These are phyloP conservation scores for Rhodotorula babjevae DNA, from an alignment of 768 basidiomycete genomes.

Conservation along the genomic window DNA sequence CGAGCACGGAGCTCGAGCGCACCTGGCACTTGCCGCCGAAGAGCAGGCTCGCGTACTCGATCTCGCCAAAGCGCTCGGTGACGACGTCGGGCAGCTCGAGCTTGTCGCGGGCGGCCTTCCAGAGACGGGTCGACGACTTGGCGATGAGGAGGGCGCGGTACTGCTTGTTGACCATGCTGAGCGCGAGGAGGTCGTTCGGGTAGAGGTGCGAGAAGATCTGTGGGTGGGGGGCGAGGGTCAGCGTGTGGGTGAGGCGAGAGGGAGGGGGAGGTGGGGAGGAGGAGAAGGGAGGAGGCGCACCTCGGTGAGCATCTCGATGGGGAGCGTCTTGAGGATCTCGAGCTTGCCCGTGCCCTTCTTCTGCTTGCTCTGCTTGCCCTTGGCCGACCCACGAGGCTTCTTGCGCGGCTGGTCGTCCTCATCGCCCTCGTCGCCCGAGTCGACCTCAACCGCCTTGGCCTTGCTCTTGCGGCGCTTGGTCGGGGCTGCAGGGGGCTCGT, in stretches of 20 bases:
- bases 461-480: neutral
- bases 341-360: neutral
- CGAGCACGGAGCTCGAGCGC: neutral
- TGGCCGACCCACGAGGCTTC: neutral
- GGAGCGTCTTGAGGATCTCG: neutral
- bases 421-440: neutral
- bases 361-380: neutral
- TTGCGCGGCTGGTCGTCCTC: neutral
- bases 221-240: neutral
- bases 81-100: neutral
- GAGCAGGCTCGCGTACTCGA: neutral
- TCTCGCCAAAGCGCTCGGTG: neutral
- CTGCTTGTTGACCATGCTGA: constrained; percentile 1
- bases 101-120: neutral
- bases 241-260: neutral
- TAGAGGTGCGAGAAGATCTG: constrained; percentile 37
- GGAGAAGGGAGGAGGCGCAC: neutral
- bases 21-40: neutral
- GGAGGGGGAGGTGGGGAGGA: neutral
- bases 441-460: neutral
- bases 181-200: constrained; percentile 39
- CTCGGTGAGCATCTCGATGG: neutral
- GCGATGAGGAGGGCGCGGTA: constrained; percentile 3
- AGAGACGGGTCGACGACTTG: neutral
- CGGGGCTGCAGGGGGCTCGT: neutral